Evolutionary conservation across 1,284 basidiomycete species (phyloP), one percentile per base, ranked within the genome.

Genomic region (Irpex sp.): DNA sequence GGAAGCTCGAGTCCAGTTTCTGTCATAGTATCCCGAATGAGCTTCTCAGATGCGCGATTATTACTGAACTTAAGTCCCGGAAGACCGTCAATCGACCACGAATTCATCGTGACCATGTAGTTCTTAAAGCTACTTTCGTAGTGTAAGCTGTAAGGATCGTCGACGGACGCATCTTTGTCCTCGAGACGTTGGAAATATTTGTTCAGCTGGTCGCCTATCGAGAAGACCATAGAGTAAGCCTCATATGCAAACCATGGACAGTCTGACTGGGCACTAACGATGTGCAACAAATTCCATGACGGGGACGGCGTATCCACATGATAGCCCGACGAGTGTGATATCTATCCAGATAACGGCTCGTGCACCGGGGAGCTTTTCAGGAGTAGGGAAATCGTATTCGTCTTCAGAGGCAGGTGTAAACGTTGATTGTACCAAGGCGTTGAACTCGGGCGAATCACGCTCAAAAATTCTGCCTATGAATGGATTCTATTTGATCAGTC

Each of bases 21-120:
- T 9, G 15, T 15, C 38, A 44, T 44, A 9, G 38, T 44, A 15
- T 15, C 15, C 15, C 38, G 38, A 15, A 44, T 15, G 15, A 44
- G 38, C 38, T 44, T 15, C 8, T 44, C 9, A 44, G 38, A 44
- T 44, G 38, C 38, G 38, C 38, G 38, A 15, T 44, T 44, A 15
- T 44, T 44, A 15, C 38, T 44, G 38, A 44, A 44, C 40, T 55
- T 61, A 5, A 61, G 34, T 7, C 60, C 60, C 11, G 60, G 60
- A n/a, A 61, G 60, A 34, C 60, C 60, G 37, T 61, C 60, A 19
- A 61, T 55, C 36, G 60, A 61, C 60, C 60, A 61, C 5, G 60
- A 55, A 21, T 61, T 61, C 51, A 56, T 37, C 5, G 49, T 47
- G 9, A 56, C 13, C 17, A 37, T 19, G 6, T 56, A 61, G 9